Percentiles rank a stretch among this genome's conserved stretches.
phyloP scores from a whole-genome alignment of 768 basidiomycete species.

The Sutorius australiensis region DNA sequence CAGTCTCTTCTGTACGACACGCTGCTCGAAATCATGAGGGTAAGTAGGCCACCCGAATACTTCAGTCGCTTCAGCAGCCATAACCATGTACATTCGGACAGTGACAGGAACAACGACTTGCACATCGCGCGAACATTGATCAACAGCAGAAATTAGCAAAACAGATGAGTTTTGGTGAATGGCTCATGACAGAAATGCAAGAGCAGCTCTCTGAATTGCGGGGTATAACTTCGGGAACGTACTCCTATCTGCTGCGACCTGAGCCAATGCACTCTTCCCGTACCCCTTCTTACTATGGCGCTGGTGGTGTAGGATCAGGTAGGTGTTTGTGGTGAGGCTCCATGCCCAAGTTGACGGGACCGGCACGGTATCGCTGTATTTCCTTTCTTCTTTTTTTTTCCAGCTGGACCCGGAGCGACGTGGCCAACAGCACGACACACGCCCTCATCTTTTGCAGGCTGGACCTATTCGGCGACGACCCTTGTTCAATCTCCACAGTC shows the following conservation, averaged over 20 bases:
- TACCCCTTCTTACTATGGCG: neutral
- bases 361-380: too few species aligned
- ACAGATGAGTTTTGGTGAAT: slow-evolving; percentile 1
- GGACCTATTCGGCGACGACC: neutral
- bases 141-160: slow-evolving; percentile 6
- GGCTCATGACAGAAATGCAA: slow-evolving; percentile 10
- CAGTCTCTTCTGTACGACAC: slow-evolving; percentile 1
- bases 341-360: neutral
- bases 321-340: neutral
- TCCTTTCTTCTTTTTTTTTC: neutral
- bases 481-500: neutral
- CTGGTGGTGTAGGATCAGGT: neutral
- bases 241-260: neutral
- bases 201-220: neutral
- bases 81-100: neutral
- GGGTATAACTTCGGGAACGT: neutral
- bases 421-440: neutral
- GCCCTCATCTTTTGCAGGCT: neutral
- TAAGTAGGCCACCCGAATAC: neutral
- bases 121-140: slow-evolving; percentile 1
- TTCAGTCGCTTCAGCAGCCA: neutral
- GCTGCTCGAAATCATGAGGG: slow-evolving; percentile 5
- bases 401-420: neutral
- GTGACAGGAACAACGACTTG: slow-evolving; percentile 4
- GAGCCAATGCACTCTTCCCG: neutral